phyloP scores from a whole-genome alignment of 148 eudicot genomes.

The Spergularia bocconei region DNA sequence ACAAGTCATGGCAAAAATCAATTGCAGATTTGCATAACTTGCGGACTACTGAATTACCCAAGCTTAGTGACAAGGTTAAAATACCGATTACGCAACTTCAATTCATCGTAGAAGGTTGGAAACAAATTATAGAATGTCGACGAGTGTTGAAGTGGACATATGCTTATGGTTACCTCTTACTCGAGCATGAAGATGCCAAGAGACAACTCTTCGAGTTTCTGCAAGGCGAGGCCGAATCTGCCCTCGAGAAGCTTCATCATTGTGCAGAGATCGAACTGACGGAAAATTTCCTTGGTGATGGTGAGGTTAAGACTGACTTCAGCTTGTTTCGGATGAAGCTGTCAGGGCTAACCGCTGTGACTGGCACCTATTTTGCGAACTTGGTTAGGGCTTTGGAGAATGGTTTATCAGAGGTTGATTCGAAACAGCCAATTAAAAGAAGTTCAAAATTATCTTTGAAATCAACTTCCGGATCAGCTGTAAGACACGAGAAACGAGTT shows the following conservation, averaged over 20 bases:
- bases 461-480: too few species aligned
- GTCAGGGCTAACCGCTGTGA: slow-evolving; percentile 54
- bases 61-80: slow-evolving; percentile 45
- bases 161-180: slow-evolving; percentile 55
- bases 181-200: slow-evolving; percentile 42
- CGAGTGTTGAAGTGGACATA: slow-evolving; percentile 69
- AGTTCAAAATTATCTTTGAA: too few species aligned
- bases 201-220: slow-evolving; percentile 53
- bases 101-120: slow-evolving; percentile 71
- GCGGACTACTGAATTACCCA: slow-evolving; percentile 40
- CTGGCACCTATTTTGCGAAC: slow-evolving; percentile 61
- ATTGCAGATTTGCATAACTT: slow-evolving; percentile 46
- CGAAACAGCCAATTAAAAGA: slow-evolving; percentile 21
- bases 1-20: slow-evolving; percentile 71
- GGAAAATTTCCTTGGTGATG: slow-evolving; percentile 24
- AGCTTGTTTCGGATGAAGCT: slow-evolving; percentile 43
- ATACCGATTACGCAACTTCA: slow-evolving; percentile 47
- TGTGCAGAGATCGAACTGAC: slow-evolving; percentile 58
- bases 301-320: slow-evolving; percentile 24
- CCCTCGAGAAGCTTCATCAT: slow-evolving; percentile 62
- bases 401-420: slow-evolving; percentile 58
- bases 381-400: slow-evolving; percentile 72
- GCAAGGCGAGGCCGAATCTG: slow-evolving; percentile 70
- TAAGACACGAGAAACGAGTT: too few species aligned
- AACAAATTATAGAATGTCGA: slow-evolving; percentile 64